Conservation (phyloP, 148 eudicot genomes). For the Rhododendron molle region DNA sequence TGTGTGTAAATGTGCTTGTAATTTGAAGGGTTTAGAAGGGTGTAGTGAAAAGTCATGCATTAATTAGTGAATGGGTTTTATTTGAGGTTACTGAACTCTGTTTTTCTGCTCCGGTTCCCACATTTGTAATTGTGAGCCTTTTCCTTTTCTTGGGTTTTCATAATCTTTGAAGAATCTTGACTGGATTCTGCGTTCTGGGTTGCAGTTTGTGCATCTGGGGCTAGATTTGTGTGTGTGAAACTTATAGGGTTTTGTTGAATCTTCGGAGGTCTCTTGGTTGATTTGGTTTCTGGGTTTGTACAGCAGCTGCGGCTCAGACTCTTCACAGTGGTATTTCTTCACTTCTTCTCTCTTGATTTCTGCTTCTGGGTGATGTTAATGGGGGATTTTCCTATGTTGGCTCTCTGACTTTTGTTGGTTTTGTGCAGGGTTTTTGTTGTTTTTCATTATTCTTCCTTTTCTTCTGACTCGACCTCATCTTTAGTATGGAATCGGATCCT, state of each 20-base stretch:
- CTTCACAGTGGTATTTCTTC: background rate
- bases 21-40: background rate
- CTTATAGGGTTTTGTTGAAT: constrained; percentile 13
- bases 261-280: background rate
- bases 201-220: background rate
- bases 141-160: background rate
- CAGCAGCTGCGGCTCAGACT: background rate
- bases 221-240: background rate
- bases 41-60: background rate
- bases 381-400: background rate
- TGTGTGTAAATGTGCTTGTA: background rate
- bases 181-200: background rate
- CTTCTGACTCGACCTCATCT: background rate
- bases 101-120: constrained; percentile 1
- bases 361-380: background rate
- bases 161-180: background rate
- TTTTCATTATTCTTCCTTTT: background rate
- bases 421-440: background rate
- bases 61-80: background rate
- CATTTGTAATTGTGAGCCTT: background rate
- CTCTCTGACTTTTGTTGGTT: background rate
- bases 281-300: background rate
- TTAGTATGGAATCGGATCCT: no score
- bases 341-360: background rate
- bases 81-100: background rate